Conservation (phyloP, 164 flowering plant genomes). For the Berberis vulgaris region DNA sequence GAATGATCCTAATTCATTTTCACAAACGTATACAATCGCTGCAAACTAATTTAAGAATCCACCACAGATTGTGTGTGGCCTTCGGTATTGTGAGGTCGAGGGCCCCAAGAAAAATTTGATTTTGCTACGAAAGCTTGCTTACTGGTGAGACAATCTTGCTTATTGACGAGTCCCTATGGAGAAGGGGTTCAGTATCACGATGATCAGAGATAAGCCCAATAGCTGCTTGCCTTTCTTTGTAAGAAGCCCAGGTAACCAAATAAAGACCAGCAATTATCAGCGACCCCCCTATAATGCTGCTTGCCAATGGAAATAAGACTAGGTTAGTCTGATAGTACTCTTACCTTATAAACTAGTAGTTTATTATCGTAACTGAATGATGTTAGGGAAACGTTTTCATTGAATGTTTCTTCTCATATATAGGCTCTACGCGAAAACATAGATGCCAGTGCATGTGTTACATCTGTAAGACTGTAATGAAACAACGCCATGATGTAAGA, state of each 20-base stretch:
- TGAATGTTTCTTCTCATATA: too few species aligned
- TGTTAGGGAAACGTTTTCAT: too few species aligned
- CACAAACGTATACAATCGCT: too few species aligned
- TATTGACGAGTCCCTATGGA: conserved; percentile 32
- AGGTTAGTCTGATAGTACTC: conserved; percentile 1
- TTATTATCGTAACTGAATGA: too few species aligned
- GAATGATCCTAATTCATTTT: too few species aligned
- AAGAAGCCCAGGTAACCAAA: conserved; percentile 94
- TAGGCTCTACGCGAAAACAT: too few species aligned
- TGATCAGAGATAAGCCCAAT: conserved; percentile 5
- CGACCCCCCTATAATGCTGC: conserved; percentile 77
- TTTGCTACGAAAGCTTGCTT: conserved; percentile 1
- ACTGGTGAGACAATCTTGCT: conserved; percentile 35
- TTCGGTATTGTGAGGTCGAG: conserved; percentile 30
- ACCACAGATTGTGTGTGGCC: neutral
- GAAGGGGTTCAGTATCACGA: conserved; percentile 42
- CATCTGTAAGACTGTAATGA: too few species aligned
- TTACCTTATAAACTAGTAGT: neutral
- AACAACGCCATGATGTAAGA: too few species aligned
- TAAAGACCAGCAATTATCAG: conserved; percentile 82
- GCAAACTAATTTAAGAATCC: too few species aligned
- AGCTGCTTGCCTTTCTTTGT: conserved; percentile 43
- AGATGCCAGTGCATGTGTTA: too few species aligned
- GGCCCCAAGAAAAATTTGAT: conserved; percentile 40
- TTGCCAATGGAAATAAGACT: conserved; percentile 7